These are phyloP conservation scores for Sisymbrium irio DNA, from an alignment of 345 rosid species.

Conservation along the genomic window DNA sequence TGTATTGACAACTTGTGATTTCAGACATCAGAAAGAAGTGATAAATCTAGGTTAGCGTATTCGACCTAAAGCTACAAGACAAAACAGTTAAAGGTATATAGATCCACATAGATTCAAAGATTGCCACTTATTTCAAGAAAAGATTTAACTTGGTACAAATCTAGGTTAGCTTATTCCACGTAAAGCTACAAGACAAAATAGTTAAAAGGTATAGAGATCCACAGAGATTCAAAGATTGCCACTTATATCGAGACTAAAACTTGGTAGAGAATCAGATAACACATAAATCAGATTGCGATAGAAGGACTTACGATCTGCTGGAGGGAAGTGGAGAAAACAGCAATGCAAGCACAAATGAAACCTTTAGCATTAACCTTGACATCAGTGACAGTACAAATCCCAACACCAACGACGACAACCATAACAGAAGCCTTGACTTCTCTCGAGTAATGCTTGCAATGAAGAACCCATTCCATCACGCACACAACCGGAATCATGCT, in stretches of 20 bases:
- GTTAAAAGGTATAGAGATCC: too few species aligned
- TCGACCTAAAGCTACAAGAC: neutral
- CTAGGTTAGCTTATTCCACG: too few species aligned
- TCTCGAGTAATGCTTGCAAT: constrained; percentile 73
- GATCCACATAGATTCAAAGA: neutral
- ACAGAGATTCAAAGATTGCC: too few species aligned
- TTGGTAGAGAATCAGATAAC: too few species aligned
- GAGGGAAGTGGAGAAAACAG: constrained; percentile 76
- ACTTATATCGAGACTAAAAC: too few species aligned
- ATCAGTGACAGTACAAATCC: constrained; percentile 94
- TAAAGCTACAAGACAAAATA: too few species aligned
- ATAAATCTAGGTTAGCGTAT: neutral
- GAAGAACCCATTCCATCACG: constrained; percentile 93
- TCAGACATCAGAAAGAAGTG: neutral
- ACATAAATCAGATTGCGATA: too few species aligned
- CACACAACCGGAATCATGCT: constrained; percentile 99
- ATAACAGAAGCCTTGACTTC: constrained; percentile 77
- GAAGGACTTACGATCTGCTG: constrained; percentile 89
- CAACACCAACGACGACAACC: constrained; percentile 91
- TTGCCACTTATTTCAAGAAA: neutral
- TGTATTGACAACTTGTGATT: neutral
- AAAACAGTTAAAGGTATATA: neutral
- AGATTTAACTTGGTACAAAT: too few species aligned
- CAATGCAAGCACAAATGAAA: constrained; percentile 76
- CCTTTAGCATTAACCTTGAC: constrained; percentile 94